Base-by-base conservation (phyloP, 1,284 basidiomycete genomes). In the Microbotryum violaceum region DNA sequence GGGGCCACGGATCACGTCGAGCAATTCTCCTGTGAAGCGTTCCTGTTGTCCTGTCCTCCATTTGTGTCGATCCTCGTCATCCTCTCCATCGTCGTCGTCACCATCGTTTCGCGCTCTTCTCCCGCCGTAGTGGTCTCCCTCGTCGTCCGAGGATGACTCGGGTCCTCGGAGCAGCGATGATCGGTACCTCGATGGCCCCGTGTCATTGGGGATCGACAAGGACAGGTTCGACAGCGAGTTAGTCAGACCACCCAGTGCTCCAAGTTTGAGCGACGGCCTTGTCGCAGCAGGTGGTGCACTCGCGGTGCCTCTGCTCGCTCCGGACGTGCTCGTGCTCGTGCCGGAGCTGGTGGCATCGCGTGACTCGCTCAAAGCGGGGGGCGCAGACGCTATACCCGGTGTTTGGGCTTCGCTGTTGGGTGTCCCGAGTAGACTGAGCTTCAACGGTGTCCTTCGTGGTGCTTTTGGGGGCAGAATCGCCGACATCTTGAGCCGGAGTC, bases 31-130 rank as follows among this genome's bases (percentile, higher is more conserved):
- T 4, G 65, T 62, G 61, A 67, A 64, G 4, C 67, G 48, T 46
- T 69, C 65, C 53, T 67, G 65, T 21, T 66, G 65, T 16, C 65
- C 65, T 1, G 42, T 47, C 0, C 54, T 65, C 67, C 67, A 69
- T 14, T 60, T 61, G 0, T 59, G 55, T 27, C 61, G 51, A 10
- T 49, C 20, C 25, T 25, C 51, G 56, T 6, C 51, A 33, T 53
- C 25, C 25, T 12, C 51, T 27, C 51, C 51, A 6, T 33, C 48
- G 31, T 33, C 51, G 5, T 53, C 51, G 12, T 33, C 51, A 33
- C 16, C 51, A n/a, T 16, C 33, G 12, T 25, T 29, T 25, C 51
- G 25, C 16, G 20, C 51, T 6, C 12, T 18, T 25, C 33, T 33
- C 27, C 33, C 33, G 9, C 27, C n/a, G 27, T 53, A 53, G 8